These are phyloP conservation scores for Dendrobium nobile DNA, from an alignment of 106 monocot genomes.

Conservation along the genomic window DNA sequence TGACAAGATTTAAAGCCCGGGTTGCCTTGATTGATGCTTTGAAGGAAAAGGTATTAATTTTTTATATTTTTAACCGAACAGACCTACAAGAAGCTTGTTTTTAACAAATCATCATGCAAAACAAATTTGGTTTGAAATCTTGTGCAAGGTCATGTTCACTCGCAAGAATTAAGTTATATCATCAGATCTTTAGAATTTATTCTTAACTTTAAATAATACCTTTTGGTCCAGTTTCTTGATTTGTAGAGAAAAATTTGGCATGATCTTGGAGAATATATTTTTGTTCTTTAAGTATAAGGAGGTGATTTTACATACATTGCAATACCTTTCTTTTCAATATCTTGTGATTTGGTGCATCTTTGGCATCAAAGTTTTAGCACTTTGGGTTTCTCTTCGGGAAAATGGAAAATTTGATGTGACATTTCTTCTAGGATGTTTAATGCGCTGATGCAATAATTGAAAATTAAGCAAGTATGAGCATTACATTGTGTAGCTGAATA, in stretches of 20 bases:
- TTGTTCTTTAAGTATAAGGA: not conserved
- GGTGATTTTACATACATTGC: not conserved
- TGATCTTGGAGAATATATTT: not conserved
- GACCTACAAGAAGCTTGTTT: not conserved
- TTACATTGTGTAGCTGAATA: not conserved
- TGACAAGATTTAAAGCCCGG: conserved; percentile 83
- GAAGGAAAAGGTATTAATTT: conserved; percentile 55
- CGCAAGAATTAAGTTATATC: not conserved
- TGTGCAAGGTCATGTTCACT: not conserved
- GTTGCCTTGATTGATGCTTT: conserved; percentile 57
- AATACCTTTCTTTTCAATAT: not conserved
- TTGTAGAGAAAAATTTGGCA: not conserved
- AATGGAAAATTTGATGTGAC: no score
- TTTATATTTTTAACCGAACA: not conserved
- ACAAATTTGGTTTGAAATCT: not conserved
- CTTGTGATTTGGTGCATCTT: not conserved
- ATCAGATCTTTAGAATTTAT: not conserved
- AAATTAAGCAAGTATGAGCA: not conserved
- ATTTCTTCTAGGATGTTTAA: no score
- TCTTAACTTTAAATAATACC: not conserved
- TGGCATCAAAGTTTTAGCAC: no score
- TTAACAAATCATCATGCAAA: not conserved
- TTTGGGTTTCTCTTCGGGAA: no score
- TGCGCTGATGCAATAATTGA: no score
- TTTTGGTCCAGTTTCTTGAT: not conserved